Evolutionary conservation across 139 green algal genomes (phyloP), one percentile per base, ranked within the genome.

Genomic region (Medakamo hakoo): DNA sequence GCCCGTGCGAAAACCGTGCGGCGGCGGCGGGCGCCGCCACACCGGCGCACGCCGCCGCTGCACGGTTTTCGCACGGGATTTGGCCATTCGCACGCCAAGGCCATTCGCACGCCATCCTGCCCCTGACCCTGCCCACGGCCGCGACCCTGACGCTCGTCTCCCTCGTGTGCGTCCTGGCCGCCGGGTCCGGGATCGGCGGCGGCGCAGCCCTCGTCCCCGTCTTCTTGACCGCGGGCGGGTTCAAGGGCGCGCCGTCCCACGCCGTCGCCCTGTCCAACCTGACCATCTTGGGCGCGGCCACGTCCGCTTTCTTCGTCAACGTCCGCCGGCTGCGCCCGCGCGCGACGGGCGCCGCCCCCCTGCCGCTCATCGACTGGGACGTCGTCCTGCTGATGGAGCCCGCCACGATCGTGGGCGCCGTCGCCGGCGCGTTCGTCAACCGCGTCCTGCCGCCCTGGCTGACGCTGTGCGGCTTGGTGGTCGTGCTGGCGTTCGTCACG

Each of bases 321-420:
- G 58, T 23, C 26, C 22, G 62, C 23, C 58, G 56, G 24, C 57
- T 40, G 4, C 68, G 69, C 62, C 68, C 68, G 1, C 57, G 55
- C 58, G 64, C n/a, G n/a, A n/a, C n/a, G n/a, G n/a, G n/a, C n/a
- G n/a, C n/a, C n/a, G n/a, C n/a, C n/a, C n/a, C n/a, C n/a, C 40
- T 64, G 18, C 68, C 62, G 2, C 40, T 73, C 55, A 61, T 69
- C n/a, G 68, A 73, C 25, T 73, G 68, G 68, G 68, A 73, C 24
- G 40, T 73, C 24, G 55, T 73, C 2, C 28, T 73, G 56, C 31
- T 73, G 23, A 68, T 73, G 68, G 25, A 73, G 49, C 68, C 68
- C 16, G 26, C 68, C n/a, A 73, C 62, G 23, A 49, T 73, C 21
- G n/a, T 69, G 21, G 68, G 63, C 19, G 63, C 68, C 26, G 57